phyloP scores from a whole-genome alignment of 805 yeast species.

The Saccharomycopsis fodiens region DNA sequence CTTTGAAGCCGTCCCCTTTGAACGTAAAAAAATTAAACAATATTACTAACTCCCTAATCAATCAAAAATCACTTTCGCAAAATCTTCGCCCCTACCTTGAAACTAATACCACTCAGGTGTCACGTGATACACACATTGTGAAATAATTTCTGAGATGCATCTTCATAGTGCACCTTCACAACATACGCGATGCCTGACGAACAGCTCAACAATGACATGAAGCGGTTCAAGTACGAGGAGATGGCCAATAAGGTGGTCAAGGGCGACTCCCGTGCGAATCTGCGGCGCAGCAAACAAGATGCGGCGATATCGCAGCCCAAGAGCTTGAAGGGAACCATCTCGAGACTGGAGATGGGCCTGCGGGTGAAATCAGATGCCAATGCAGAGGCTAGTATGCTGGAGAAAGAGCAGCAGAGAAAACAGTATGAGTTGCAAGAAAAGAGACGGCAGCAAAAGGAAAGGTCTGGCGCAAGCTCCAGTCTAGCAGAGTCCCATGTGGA shows the following conservation, averaged over 20 bases:
- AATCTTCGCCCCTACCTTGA: too few species aligned
- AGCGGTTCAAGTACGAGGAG: constrained; percentile 50
- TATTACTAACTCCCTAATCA: too few species aligned
- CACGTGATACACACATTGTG: too few species aligned
- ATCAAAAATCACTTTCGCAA: too few species aligned
- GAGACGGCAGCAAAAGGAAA: constrained; percentile 22
- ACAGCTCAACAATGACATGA: constrained; percentile 8
- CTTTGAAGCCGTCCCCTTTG: too few species aligned
- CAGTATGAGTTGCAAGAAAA: constrained; percentile 21
- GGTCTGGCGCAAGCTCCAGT: constrained; percentile 21
- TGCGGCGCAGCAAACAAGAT: constrained; percentile 35
- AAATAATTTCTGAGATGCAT: too few species aligned
- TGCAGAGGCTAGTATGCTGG: constrained; percentile 22
- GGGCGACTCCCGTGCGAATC: constrained; percentile 46
- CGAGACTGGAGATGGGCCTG: constrained; percentile 64
- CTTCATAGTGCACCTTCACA: too few species aligned
- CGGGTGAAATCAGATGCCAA: constrained; percentile 25
- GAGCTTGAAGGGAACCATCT: constrained; percentile 63
- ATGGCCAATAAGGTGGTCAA: constrained; percentile 72
- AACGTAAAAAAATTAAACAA: too few species aligned
- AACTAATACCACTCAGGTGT: too few species aligned
- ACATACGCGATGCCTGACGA: not conserved
- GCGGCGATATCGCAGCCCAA: constrained; percentile 59
- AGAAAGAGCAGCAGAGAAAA: constrained; percentile 21
- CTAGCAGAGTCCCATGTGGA: constrained; percentile 28